A percentile compares a stretch with the other conserved stretches of the same genome.
phyloP scores from a whole-genome alignment of 352 stramenopile species.

The Elongisporangium senticosum region DNA sequence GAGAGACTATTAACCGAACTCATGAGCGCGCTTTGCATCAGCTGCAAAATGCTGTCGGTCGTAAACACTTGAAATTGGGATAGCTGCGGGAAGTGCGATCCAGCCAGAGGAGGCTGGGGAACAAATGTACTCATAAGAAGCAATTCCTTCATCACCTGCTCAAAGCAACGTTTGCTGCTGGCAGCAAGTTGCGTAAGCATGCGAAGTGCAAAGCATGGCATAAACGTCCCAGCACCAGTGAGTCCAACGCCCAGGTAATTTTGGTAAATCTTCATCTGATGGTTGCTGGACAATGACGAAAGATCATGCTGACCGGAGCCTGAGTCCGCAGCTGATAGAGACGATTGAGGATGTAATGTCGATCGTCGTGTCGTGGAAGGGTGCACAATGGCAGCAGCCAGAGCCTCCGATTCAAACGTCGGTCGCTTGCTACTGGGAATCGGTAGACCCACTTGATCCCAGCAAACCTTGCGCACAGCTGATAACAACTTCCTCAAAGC shows the following conservation, averaged over 20 bases:
- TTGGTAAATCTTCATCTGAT: slow-evolving; percentile 80
- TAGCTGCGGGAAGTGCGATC: slow-evolving; percentile 51
- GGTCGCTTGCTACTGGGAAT: slow-evolving; percentile 12
- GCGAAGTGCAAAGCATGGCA: slow-evolving; percentile 68
- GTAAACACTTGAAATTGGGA: slow-evolving; percentile 69
- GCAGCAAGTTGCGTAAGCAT: slow-evolving; percentile 77
- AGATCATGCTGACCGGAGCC: slow-evolving; percentile 17
- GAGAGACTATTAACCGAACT: slow-evolving; percentile 59
- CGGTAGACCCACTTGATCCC: slow-evolving; percentile 61
- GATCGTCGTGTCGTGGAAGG: background rate
- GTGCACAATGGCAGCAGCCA: background rate
- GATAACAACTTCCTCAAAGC: slow-evolving; percentile 53
- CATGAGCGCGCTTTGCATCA: slow-evolving; percentile 71
- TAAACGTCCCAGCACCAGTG: slow-evolving; percentile 47
- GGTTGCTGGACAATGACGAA: slow-evolving; percentile 31
- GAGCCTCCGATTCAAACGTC: background rate
- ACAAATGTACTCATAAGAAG: slow-evolving; percentile 67
- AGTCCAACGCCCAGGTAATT: slow-evolving; percentile 70
- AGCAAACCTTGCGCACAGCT: slow-evolving; percentile 62
- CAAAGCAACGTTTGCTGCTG: slow-evolving; percentile 68
- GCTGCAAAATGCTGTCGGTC: slow-evolving; percentile 72
- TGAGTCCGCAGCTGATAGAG: slow-evolving; percentile 12
- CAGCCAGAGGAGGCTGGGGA: slow-evolving; percentile 25
- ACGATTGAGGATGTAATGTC: background rate
- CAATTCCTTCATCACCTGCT: slow-evolving; percentile 71